These are phyloP conservation scores for Colletotrichum tropicicola DNA, from an alignment of 2,329 filamentous ascomycete species.

Conservation along the genomic window DNA sequence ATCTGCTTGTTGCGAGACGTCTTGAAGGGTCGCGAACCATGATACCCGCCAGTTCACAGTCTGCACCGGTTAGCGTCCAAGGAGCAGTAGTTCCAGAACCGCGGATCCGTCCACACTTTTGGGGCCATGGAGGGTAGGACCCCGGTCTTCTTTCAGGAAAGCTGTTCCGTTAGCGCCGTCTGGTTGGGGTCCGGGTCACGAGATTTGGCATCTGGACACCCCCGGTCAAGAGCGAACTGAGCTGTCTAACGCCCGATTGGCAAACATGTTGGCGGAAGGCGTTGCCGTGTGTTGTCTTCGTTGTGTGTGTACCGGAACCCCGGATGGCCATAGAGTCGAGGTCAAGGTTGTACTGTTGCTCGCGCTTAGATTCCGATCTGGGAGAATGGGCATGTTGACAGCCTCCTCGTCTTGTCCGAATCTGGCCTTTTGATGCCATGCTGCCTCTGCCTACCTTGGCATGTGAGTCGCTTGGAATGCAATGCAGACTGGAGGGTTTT, in stretches of 20 bases:
- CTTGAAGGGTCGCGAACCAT: too few relatives aligned
- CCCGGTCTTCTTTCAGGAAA: conserved; percentile 21
- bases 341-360: background rate
- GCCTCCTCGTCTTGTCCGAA: background rate
- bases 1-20: too few relatives aligned
- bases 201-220: background rate
- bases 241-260: background rate
- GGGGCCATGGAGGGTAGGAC: conserved; percentile 11
- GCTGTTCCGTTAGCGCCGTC: conserved; percentile 15
- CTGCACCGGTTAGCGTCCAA: background rate
- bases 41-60: too few relatives aligned
- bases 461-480: background rate
- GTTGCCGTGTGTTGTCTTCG: background rate
- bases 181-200: background rate
- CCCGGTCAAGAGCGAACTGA: background rate
- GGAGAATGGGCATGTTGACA: too few relatives aligned
- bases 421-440: background rate
- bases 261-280: conserved; percentile 3
- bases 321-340: background rate
- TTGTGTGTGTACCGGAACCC: background rate
- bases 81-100: background rate
- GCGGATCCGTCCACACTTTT: conserved; percentile 10
- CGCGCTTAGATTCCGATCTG: background rate
- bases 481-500: background rate
- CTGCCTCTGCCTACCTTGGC: background rate